phyloP scores from a whole-genome alignment of 108 stramenopile species.

The Skeletonema tropicum region DNA sequence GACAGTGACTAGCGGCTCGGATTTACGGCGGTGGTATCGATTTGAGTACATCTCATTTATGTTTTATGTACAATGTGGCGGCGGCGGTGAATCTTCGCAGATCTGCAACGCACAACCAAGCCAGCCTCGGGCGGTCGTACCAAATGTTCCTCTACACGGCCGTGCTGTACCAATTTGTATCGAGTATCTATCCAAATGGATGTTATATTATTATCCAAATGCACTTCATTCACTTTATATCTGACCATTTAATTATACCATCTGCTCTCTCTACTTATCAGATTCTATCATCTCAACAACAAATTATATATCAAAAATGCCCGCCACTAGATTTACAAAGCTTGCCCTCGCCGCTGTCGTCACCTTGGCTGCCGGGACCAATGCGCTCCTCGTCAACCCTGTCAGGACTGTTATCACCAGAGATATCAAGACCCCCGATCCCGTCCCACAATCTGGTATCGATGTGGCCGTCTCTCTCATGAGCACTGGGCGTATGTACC shows the following conservation, averaged over 20 bases:
- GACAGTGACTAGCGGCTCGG: too few relatives aligned
- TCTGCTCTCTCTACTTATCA: not conserved
- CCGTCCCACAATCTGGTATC: slow-evolving; percentile 76
- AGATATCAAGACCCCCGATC: slow-evolving; percentile 87
- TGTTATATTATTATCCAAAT: too few relatives aligned
- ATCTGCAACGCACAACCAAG: too few relatives aligned
- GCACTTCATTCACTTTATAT: not conserved
- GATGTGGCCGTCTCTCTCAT: slow-evolving; percentile 72
- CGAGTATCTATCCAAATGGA: too few relatives aligned
- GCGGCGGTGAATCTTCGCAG: too few relatives aligned
- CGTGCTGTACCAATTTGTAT: too few relatives aligned
- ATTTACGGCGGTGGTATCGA: too few relatives aligned
- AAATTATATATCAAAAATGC: slow-evolving; percentile 13
- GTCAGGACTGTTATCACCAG: slow-evolving; percentile 49
- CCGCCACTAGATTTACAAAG: slow-evolving; percentile 28
- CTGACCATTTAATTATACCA: not conserved
- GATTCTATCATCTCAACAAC: not conserved
- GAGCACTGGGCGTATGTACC: slow-evolving; percentile 75
- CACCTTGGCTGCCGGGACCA: slow-evolving; percentile 33
- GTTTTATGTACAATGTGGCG: too few relatives aligned
- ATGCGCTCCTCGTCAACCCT: slow-evolving; percentile 49
- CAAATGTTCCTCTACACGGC: not conserved
- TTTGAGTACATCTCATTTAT: too few relatives aligned
- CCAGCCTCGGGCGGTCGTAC: not conserved
- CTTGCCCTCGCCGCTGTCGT: slow-evolving; percentile 40